Base-by-base conservation (phyloP, 805 yeast species). In the Suhomyces tanzawaensis region DNA sequence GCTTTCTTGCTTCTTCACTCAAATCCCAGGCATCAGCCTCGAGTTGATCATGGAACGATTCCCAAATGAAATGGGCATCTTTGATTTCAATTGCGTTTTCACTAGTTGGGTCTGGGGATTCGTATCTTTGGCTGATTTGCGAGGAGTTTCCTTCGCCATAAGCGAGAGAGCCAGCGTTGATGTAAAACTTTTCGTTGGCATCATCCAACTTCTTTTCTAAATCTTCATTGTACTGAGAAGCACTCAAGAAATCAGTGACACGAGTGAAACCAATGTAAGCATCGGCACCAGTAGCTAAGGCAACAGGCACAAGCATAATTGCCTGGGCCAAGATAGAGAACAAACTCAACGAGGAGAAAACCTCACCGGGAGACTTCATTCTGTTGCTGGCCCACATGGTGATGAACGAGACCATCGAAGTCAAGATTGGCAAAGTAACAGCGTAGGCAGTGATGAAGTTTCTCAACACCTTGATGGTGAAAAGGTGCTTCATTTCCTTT, bases 331-430 rank as follows among this genome's bases (percentile, higher is more conserved):
- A 62, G 29, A 67, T 67, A 29, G 66, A 52, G 40, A 64, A 69
- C 41, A 70, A 62, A 3, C 70, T 60, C 42, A 70, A 58, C 1
- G 73, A 64, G 7, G 72, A 60, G 40, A 69, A 69, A n/a, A 69
- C 67, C 33, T 56, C 55, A 17, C 66, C 71, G 7, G 72, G 61
- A 22, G 62, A 47, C 40, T 50, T 58, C 52, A 55, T 53, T 17
- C 51, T 58, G 39, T 71, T 68, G 4, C 77, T 68, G 24, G 74
- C 62, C 70, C 71, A 69, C 64, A 70, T 53, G 7, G 69, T 62
- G 5, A 68, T 62, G 41, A 68, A 69, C n/a, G 74, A 58, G 28
- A 66, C 53, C 74, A 70, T 68, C 6, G 76, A 69, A 19, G 69
- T 59, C 34, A 70, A 51, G 4, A 65, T 57, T 11, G 76, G 72